phyloP scores from a whole-genome alignment of 805 yeast genomes.

The Saccharomycopsis synnaedendra region DNA sequence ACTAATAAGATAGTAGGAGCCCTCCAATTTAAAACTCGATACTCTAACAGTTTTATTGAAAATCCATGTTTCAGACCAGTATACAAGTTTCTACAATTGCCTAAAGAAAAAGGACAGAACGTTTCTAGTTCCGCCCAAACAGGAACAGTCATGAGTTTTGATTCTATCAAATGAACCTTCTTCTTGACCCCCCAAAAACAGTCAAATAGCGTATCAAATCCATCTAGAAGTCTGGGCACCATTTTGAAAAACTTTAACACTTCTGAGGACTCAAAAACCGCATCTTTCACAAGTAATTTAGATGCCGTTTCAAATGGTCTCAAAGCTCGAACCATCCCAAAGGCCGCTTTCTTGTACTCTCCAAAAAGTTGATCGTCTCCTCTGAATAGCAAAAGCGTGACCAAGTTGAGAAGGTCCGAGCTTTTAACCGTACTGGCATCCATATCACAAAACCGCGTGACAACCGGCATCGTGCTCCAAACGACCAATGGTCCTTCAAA shows the following conservation, averaged over 20 bases:
- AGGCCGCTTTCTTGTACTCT: not conserved
- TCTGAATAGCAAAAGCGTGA: slow-evolving; percentile 3
- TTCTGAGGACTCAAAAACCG: too few relatives aligned
- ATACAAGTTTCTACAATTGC: slow-evolving; percentile 7
- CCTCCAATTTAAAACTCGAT: slow-evolving; percentile 78
- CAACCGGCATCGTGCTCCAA: slow-evolving; percentile 3
- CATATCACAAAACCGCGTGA: not conserved
- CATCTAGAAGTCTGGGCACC: too few relatives aligned
- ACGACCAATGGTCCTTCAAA: not conserved
- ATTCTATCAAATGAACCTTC: too few relatives aligned
- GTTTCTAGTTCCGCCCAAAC: not conserved
- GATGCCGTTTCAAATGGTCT: not conserved
- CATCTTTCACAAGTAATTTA: too few relatives aligned
- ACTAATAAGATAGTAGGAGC: slow-evolving; percentile 72
- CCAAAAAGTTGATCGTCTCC: not conserved
- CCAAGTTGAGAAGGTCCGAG: slow-evolving; percentile 6
- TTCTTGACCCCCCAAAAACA: too few relatives aligned
- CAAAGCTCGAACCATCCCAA: not conserved
- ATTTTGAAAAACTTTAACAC: too few relatives aligned
- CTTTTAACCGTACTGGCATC: not conserved
- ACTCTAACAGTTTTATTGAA: slow-evolving; percentile 78
- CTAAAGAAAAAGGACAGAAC: not conserved
- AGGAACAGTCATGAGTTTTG: too few relatives aligned
- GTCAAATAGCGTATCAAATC: too few relatives aligned
- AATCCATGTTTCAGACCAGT: slow-evolving; percentile 41